Percentiles rank a stretch among this genome's conserved stretches.
phyloP scores from a whole-genome alignment of 139 green algal genomes.

The Chlamydomonas sp. region DNA sequence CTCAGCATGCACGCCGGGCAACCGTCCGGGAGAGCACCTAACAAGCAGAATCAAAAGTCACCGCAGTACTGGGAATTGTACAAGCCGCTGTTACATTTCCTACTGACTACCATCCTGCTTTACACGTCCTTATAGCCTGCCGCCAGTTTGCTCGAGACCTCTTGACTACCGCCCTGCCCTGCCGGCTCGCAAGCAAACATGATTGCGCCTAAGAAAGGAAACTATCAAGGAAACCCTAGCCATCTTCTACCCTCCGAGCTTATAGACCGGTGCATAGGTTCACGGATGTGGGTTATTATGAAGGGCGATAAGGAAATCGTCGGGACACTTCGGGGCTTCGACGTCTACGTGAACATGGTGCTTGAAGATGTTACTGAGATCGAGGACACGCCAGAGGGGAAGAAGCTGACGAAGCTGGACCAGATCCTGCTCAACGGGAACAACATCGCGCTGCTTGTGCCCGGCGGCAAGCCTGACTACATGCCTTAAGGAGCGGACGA shows the following conservation, averaged over 20 bases:
- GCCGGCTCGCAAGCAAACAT: not conserved
- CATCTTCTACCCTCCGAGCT: slow-evolving; percentile 93
- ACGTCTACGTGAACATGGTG: slow-evolving; percentile 99
- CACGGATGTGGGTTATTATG: slow-evolving; percentile 96
- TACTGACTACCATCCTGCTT: no score
- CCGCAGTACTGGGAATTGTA: no score
- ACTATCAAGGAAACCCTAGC: slow-evolving; percentile 76
- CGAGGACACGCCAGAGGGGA: slow-evolving; percentile 88
- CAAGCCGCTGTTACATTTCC: no score
- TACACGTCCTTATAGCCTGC: no score
- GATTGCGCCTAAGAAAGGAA: slow-evolving; percentile 54
- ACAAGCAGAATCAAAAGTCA: no score
- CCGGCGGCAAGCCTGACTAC: slow-evolving; percentile 83
- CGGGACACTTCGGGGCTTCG: slow-evolving; percentile 94
- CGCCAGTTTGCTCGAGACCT: no score
- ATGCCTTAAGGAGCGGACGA: not conserved
- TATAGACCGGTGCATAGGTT: slow-evolving; percentile 95
- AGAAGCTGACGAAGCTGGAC: slow-evolving; percentile 85
- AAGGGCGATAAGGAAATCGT: slow-evolving; percentile 95
- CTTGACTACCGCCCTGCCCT: no score
- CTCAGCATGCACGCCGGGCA: no score
- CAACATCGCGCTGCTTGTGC: slow-evolving; percentile 95
- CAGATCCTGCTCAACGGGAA: slow-evolving; percentile 99
- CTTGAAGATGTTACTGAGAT: slow-evolving; percentile 97
- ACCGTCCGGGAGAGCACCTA: no score